Percentiles rank a stretch among this genome's conserved stretches.
phyloP scores from a whole-genome alignment of 345 rosid genomes.

The Bruguiera sexangula region DNA sequence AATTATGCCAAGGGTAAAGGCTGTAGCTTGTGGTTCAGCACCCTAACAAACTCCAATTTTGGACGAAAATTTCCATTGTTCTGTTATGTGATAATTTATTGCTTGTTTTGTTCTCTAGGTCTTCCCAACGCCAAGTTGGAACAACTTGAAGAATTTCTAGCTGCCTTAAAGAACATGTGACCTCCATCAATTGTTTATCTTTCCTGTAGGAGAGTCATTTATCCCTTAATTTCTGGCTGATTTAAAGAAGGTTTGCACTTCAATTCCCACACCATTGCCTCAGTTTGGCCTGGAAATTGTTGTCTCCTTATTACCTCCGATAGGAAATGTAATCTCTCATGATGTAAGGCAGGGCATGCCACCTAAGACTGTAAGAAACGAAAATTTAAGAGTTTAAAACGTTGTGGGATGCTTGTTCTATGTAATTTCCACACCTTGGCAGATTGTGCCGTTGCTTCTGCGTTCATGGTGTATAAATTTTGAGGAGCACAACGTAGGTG shows the following conservation, averaged over 20 bases:
- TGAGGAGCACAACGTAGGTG: too few species aligned
- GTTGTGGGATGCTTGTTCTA: too few species aligned
- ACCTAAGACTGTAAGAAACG: too few species aligned
- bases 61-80: conserved; percentile 1
- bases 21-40: conserved; percentile 11
- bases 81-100: not conserved
- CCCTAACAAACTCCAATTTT: not conserved
- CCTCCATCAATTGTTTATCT: not conserved
- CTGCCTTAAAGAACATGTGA: conserved; percentile 50
- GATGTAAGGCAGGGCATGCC: too few species aligned
- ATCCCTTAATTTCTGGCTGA: not conserved
- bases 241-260: not conserved
- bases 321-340: not conserved
- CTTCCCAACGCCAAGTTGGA: conserved; percentile 42
- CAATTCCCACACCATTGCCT: not conserved
- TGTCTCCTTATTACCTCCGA: not conserved
- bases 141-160: conserved; percentile 53
- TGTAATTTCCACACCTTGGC: too few species aligned
- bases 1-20: conserved; percentile 35
- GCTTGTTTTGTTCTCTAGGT: conserved; percentile 28
- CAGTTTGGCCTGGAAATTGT: not conserved
- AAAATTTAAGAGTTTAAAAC: too few species aligned
- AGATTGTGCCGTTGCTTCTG: too few species aligned
- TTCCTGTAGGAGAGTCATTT: not conserved
- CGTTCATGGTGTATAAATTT: too few species aligned